phyloP scores from a whole-genome alignment of 352 stramenopile species.

The Phytophthora multivora region DNA sequence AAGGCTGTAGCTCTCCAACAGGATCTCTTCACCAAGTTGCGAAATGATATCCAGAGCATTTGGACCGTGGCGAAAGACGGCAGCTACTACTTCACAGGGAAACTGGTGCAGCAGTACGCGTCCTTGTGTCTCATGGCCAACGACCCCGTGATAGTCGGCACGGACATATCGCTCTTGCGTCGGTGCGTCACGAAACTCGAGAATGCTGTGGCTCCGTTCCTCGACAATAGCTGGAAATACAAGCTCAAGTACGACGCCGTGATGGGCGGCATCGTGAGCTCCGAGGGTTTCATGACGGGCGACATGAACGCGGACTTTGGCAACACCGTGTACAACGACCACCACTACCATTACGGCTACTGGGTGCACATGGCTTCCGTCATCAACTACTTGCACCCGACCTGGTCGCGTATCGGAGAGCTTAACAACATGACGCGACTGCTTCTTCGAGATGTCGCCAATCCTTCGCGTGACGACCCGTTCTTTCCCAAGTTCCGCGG shows the following conservation, averaged over 20 bases:
- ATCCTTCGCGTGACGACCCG: slow-evolving; percentile 47
- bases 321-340: slow-evolving; percentile 80
- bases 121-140: slow-evolving; percentile 79
- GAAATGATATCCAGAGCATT: slow-evolving; percentile 51
- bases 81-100: slow-evolving; percentile 83
- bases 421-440: slow-evolving; percentile 59
- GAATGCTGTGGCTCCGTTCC: slow-evolving; percentile 50
- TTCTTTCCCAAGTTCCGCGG: slow-evolving; percentile 70
- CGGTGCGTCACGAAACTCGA: slow-evolving; percentile 73
- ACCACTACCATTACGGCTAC: slow-evolving; percentile 83
- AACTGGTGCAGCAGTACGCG: slow-evolving; percentile 75
- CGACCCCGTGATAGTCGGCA: slow-evolving; percentile 64
- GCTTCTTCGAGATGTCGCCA: slow-evolving; percentile 61
- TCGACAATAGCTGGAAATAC: slow-evolving; percentile 70
- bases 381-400: slow-evolving; percentile 75
- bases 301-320: slow-evolving; percentile 74
- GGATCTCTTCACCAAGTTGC: slow-evolving; percentile 52
- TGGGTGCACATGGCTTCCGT: slow-evolving; percentile 69
- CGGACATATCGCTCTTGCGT: slow-evolving; percentile 55
- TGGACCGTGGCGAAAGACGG: slow-evolving; percentile 58
- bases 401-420: slow-evolving; percentile 49
- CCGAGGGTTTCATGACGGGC: slow-evolving; percentile 52
- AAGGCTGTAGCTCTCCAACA: slow-evolving; percentile 37
- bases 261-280: slow-evolving; percentile 68
- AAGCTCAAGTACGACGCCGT: slow-evolving; percentile 68